Evolutionary conservation across 2,329 filamentous ascomycete genomes (phyloP), one percentile per base, ranked within the genome.

Genomic region (Verticillium dahliae): DNA sequence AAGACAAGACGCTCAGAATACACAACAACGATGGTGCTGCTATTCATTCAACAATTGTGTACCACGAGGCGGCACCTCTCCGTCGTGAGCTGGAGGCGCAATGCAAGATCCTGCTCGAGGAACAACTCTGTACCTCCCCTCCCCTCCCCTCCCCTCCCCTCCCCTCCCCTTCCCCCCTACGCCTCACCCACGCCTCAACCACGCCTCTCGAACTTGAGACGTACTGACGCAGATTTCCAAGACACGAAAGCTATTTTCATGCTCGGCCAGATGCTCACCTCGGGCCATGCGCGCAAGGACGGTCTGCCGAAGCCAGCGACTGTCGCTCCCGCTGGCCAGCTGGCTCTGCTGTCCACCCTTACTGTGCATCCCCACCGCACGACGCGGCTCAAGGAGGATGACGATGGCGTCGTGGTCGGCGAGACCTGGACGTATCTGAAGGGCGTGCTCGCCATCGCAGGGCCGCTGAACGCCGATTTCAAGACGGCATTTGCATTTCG

Each of bases 301-400:
- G 61, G 65, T 4, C 62, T 60, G 56, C 69, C 70, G 11, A 76
- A 75, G 37, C 78, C 85, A 1, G 83, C 84, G 11, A 84, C 83
- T 62, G 75, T 92, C 18, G 90, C 94, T 1, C 85, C 90, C 2
- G 81, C 89, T 0, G 84, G 85, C 61, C 88, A 94, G 66, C 79
- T 98, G 31, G 88, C 90, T 7, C 79, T 97, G 9, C 82, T 92
- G n/a, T 86, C 83, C 54, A 95, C 91, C 1, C 79, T 97, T n/a
- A 75, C 88, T n/a, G 84, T 95, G 14, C 92, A 97, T 69, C 94
- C 94, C 0, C 77, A 80, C 31, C 85, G 90, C 65, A 97, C 93
- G 1, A 95, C 88, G 3, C 86, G 90, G 58, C 83, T 89, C 3
- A 80, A 82, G 34, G 84, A 85, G 9, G 69, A 76, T 13, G 86